A percentile compares a stretch with the other conserved stretches of the same genome.
Evolutionary conservation across 768 basidiomycete genomes (phyloP).

Genomic region (Chlorophyllum brunneum): DNA sequence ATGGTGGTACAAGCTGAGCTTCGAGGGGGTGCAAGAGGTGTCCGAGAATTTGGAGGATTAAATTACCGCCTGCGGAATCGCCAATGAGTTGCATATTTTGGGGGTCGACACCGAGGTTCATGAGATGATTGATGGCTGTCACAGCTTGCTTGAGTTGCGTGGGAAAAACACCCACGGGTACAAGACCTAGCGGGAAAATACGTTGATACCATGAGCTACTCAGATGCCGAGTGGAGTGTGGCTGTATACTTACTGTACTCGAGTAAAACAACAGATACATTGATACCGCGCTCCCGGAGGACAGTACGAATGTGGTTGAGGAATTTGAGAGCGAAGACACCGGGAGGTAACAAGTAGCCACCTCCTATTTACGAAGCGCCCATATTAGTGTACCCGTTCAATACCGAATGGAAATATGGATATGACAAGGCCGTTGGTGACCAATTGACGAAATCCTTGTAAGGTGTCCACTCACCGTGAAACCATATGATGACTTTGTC

Average conservation of each 20-base stretch:
- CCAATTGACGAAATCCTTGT: neutral
- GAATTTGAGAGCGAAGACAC: constrained; percentile 8
- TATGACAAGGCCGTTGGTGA: neutral
- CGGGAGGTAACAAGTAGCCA: constrained; percentile 15
- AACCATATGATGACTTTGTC: constrained; percentile 18
- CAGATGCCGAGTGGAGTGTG: neutral
- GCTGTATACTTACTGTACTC: constrained; percentile 16
- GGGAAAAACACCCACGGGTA: constrained; percentile 24
- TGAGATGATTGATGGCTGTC: constrained; percentile 24
- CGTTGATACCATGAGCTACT: neutral
- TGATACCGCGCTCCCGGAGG: constrained; percentile 13
- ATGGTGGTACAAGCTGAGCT: constrained; percentile 15
- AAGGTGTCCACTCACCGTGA: constrained; percentile 15
- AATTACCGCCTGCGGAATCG: constrained; percentile 33
- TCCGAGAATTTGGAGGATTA: constrained; percentile 26
- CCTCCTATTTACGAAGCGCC: constrained; percentile 12
- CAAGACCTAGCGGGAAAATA: constrained; percentile 19
- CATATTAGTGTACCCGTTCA: neutral
- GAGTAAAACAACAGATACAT: constrained; percentile 15
- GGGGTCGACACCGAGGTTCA: constrained; percentile 25
- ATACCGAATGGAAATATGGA: neutral
- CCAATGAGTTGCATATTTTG: constrained; percentile 30
- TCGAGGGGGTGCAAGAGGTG: constrained; percentile 28
- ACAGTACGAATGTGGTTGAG: constrained; percentile 10
- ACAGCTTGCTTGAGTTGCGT: constrained; percentile 26